Percentiles rank a stretch among this genome's conserved stretches.
These are phyloP conservation scores for Phytophthora pistaciae DNA, from an alignment of 352 stramenopile species.

Conservation along the genomic window DNA sequence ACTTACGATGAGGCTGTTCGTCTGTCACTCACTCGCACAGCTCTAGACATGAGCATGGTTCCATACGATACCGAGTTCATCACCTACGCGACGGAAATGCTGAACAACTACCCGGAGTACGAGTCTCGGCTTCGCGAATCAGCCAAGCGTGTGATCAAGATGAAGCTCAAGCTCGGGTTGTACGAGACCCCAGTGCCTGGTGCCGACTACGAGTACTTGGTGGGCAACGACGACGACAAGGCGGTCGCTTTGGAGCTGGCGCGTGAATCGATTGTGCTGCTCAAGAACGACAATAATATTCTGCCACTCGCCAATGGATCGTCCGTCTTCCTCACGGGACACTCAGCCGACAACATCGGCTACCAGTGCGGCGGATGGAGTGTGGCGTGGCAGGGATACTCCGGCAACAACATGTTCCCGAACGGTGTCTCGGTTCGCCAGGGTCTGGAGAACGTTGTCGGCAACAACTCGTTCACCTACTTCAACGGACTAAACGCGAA, in stretches of 20 bases:
- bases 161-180: slow-evolving; percentile 80
- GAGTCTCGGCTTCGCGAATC: slow-evolving; percentile 59
- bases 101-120: slow-evolving; percentile 45
- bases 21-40: slow-evolving; percentile 74
- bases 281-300: slow-evolving; percentile 74
- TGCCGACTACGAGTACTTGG: slow-evolving; percentile 36
- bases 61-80: slow-evolving; percentile 58
- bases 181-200: slow-evolving; percentile 73
- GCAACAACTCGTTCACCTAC: slow-evolving; percentile 46
- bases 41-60: slow-evolving; percentile 94
- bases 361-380: slow-evolving; percentile 84
- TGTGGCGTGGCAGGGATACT: slow-evolving; percentile 86
- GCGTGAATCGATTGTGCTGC: slow-evolving; percentile 80
- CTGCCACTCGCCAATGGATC: slow-evolving; percentile 53
- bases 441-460: slow-evolving; percentile 46
- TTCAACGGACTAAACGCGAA: slow-evolving; percentile 66
- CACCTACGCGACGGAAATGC: slow-evolving; percentile 53
- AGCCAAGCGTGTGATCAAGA: slow-evolving; percentile 68
- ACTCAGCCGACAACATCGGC: slow-evolving; percentile 69
- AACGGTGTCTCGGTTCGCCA: slow-evolving; percentile 67
- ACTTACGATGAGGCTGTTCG: slow-evolving; percentile 65
- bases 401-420: slow-evolving; percentile 67
- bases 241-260: slow-evolving; percentile 64
- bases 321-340: slow-evolving; percentile 75
- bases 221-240: slow-evolving; percentile 60